A percentile compares a stretch with the other conserved stretches of the same genome.
Conservation (phyloP, 2,329 filamentous ascomycete species). For the Rugonectria rugulosa region DNA sequence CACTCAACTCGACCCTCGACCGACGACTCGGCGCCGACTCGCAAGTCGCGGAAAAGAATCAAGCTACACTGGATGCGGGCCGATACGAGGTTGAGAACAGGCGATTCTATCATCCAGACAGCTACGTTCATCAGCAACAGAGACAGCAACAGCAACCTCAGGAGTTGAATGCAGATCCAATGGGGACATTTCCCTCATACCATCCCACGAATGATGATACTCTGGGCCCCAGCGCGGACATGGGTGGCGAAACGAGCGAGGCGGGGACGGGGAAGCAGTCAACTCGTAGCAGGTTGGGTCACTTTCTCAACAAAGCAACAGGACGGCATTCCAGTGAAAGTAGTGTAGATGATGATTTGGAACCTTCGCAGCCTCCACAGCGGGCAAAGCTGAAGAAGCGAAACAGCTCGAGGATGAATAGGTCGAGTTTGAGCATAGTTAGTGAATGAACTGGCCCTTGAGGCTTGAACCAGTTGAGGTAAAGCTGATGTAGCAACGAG, state of each 20-base stretch:
- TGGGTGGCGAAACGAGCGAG: neutral
- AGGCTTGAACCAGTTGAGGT: no score
- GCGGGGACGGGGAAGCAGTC: constrained; percentile 22
- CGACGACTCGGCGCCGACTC: constrained; percentile 22
- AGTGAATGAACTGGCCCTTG: constrained; percentile 29
- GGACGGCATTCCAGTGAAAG: constrained; percentile 9
- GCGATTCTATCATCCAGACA: constrained; percentile 29
- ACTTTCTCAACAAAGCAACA: constrained; percentile 24
- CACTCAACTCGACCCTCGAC: constrained; percentile 35
- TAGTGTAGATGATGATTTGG: neutral
- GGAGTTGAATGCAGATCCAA: no score
- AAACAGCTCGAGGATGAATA: constrained; percentile 27
- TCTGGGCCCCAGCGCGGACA: no score
- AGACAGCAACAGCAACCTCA: neutral
- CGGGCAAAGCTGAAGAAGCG: constrained; percentile 32
- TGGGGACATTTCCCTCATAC: no score
- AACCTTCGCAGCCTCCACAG: constrained; percentile 16
- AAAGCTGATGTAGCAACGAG: no score
- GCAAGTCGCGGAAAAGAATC: constrained; percentile 30
- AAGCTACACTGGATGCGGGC: constrained; percentile 33
- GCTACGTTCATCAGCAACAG: constrained; percentile 22
- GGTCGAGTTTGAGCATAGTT: constrained; percentile 23
- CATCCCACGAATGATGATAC: no score
- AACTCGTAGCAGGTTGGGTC: constrained; percentile 20
- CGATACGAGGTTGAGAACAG: constrained; percentile 36